Evolutionary conservation across 1,139 yeast genomes (phyloP), one percentile per base, ranked within the genome.

Genomic region (Hansenula sp.): DNA sequence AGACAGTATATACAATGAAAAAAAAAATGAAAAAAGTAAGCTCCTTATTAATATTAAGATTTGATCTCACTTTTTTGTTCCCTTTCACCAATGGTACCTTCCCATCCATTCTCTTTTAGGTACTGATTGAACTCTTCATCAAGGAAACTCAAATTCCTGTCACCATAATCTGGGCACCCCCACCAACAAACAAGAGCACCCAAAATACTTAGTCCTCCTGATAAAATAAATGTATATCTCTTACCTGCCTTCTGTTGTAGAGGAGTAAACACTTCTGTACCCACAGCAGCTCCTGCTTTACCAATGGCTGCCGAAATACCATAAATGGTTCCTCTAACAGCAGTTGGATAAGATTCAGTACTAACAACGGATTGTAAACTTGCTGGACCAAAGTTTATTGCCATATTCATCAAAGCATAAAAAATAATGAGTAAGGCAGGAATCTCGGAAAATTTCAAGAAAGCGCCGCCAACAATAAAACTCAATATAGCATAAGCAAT

Each of bases 191-290:
- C 69, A 18, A 73, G 38, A 29, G 84, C 75, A 53, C 91, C 91
- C 3, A 68, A 66, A n/a, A 81, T 60, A 38, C 90, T 90, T 58
- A 85, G 74, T 45, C 74, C 68, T 24, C 90, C 89, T 33, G 88
- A 85, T 55, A 83, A 78, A 48, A 82, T 81, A 36, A 72, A 72
- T 4, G 76, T 72, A 66, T 70, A 72, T 40, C 62, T 57, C 47
- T 64, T 59, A 11, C 77, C 77, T n/a, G 67, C 51, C 46, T 69
- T 49, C 36, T 53, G 59, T 52, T 69, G 65, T 43, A 72, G 68
- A 16, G 76, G 74, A 24, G 66, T 65, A 58, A 74, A 74, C 27
- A 66, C 68, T 51, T 70, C 66, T 21, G 76, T 72, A 19, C 79
- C 79, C 38, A 72, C 68, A 21, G 75, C 79, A 8, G 79, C 79